Evolutionary conservation across 768 basidiomycete species (phyloP).

Genomic region (Kwoniella sp.): DNA sequence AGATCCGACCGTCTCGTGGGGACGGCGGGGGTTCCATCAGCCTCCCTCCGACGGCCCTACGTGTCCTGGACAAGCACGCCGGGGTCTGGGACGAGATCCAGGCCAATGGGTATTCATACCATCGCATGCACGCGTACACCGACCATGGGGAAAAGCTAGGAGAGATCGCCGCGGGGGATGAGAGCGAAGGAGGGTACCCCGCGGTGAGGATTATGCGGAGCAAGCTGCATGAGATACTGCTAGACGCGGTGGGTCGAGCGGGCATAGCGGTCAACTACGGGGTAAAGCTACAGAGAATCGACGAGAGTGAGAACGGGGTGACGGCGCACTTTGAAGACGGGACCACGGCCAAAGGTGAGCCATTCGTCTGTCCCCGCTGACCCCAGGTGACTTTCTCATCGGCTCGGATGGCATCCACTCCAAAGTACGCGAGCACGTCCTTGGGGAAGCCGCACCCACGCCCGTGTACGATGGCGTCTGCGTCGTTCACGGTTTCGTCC

Average conservation of each 20-base stretch:
- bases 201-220: constrained; percentile 22
- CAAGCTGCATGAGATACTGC: constrained; percentile 15
- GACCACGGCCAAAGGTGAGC: constrained; percentile 2
- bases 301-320: constrained; percentile 21
- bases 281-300: constrained; percentile 8
- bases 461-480: constrained; percentile 1
- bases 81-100: constrained; percentile 20
- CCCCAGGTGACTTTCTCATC: constrained; percentile 30
- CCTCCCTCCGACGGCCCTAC: constrained; percentile 22
- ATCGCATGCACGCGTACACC: constrained; percentile 8
- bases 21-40: constrained; percentile 27
- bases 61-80: constrained; percentile 19
- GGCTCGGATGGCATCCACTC: constrained; percentile 39
- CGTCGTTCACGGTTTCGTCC: constrained; percentile 8
- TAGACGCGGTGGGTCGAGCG: constrained; percentile 8
- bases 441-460: not conserved
- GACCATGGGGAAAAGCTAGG: constrained; percentile 15
- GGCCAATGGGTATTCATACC: constrained; percentile 17
- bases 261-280: constrained; percentile 18
- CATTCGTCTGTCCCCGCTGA: not conserved
- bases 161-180: not conserved
- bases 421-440: constrained; percentile 24
- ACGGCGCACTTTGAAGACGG: constrained; percentile 24
- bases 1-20: constrained; percentile 8
- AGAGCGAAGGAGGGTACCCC: constrained; percentile 12